phyloP scores from a whole-genome alignment of 495 filamentous ascomycete genomes.

The Aspergillus carlsbadensis region DNA sequence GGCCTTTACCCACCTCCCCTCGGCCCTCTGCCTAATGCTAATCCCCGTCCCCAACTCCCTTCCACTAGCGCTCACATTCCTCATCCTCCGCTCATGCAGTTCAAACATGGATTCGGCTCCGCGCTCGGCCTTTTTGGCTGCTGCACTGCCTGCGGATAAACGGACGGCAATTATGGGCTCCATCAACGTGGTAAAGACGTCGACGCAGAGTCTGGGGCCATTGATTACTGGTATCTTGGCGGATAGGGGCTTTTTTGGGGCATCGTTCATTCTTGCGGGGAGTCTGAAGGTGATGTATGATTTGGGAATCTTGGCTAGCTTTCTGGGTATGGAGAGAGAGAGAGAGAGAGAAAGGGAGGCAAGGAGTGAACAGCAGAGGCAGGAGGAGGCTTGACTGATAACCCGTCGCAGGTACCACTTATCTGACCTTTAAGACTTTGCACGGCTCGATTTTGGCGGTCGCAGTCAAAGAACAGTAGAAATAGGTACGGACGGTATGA shows the following conservation, averaged over 20 bases:
- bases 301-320: conserved; percentile 68
- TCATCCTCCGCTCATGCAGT: conserved; percentile 67
- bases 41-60: conserved; percentile 61
- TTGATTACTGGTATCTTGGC: conserved; percentile 69
- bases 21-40: conserved; percentile 66
- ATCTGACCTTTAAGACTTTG: too few relatives aligned
- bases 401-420: too few relatives aligned
- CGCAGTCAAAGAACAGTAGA: too few relatives aligned
- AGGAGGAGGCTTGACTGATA: too few relatives aligned
- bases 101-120: conserved; percentile 84
- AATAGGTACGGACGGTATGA: too few relatives aligned
- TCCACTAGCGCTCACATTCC: conserved; percentile 57
- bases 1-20: conserved; percentile 83
- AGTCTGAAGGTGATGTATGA: conserved; percentile 70
- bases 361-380: too few relatives aligned
- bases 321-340: conserved; percentile 42
- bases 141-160: conserved; percentile 67
- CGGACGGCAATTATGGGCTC: conserved; percentile 77
- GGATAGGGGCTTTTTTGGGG: conserved; percentile 59
- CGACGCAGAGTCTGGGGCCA: conserved; percentile 62
- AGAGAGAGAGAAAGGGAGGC: background rate
- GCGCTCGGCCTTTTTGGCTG: conserved; percentile 74
- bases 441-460: too few relatives aligned
- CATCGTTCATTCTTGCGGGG: conserved; percentile 71
- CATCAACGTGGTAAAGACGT: conserved; percentile 66